Base-by-base conservation (phyloP, 768 basidiomycete species). In the Cyclocybe cylindracea region DNA sequence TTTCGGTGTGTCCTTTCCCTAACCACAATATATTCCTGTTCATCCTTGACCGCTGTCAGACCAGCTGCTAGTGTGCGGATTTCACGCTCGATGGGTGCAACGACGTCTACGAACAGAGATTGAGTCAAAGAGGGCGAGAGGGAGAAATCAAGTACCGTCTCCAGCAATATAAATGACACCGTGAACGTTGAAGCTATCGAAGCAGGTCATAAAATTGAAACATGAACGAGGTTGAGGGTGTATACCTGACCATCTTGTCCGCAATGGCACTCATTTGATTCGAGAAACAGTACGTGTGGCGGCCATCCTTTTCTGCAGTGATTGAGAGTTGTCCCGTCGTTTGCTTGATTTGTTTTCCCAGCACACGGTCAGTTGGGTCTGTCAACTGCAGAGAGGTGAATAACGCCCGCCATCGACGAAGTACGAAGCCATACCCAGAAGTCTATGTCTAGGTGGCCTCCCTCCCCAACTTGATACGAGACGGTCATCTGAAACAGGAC, bases 241-340 rank as follows among this genome's bases (percentile, higher is more conserved):
- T 79, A 57, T 63, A 94, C 94, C 89, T 94, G 65, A 98, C 86
- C 59, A 90, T 84, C 72, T 99, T 98, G 74, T 97, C 93, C 41
- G 94, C 89, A 62, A 98, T 87, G 24, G 93, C 85, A 63, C 91
- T 94, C 96, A 98, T 98, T 70, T 94, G 92, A 68, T 99, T 99
- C 31, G 94, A 96, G 80, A 98, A 99, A 73, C 97, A 99, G 64
- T 98, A 97, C 61, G 93, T 88, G 65, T 94, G 85, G 44, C 92
- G 77, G 0, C 97, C 97, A 59, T 97, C 89, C 62, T 77, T 81
- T 53, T 87, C 83, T 16, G 94, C 94, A 9, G 93, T 96, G 58
- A 96, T 85, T 31, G 92, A 85, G 45, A 86, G 75, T 7, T 91
- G 89, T 1, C 97, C 97, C 5, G 95, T 97, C 40, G 92, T 87